A percentile compares a stretch with the other conserved stretches of the same genome.
These are phyloP conservation scores for Magnolia sinica DNA, from an alignment of 164 flowering plant species.

Conservation along the genomic window DNA sequence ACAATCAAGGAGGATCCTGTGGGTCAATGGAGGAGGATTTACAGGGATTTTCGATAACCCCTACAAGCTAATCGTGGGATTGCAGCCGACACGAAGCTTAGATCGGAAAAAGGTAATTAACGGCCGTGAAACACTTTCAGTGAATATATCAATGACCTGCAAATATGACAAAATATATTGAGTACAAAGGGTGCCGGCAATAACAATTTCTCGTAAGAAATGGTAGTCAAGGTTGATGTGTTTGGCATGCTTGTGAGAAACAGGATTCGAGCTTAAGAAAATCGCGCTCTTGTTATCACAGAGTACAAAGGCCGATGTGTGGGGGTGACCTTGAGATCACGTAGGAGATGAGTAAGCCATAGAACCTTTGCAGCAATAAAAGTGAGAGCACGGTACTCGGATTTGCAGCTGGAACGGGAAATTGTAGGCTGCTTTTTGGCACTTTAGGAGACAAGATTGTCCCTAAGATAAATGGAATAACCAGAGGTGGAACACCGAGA, in stretches of 20 bases:
- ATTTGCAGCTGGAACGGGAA: no score
- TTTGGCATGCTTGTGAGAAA: background rate
- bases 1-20: background rate
- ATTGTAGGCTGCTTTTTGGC: no score
- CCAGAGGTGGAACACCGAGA: no score
- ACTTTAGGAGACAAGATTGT: no score
- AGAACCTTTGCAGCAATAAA: no score
- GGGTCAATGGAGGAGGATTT: background rate
- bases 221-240: background rate
- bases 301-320: background rate
- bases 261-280: background rate
- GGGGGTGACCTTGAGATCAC: background rate
- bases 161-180: background rate
- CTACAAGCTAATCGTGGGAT: constrained; percentile 13
- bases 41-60: constrained; percentile 1
- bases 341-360: background rate
- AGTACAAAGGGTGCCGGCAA: background rate
- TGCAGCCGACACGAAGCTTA: constrained; percentile 6
- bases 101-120: background rate
- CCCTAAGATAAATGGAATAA: no score
- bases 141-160: background rate
- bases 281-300: no score
- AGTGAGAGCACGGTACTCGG: no score
- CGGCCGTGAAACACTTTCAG: no score
- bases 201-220: background rate